phyloP scores from a whole-genome alignment of 192 early-diverging fungal genomes.

The Gigaspora rosea region DNA sequence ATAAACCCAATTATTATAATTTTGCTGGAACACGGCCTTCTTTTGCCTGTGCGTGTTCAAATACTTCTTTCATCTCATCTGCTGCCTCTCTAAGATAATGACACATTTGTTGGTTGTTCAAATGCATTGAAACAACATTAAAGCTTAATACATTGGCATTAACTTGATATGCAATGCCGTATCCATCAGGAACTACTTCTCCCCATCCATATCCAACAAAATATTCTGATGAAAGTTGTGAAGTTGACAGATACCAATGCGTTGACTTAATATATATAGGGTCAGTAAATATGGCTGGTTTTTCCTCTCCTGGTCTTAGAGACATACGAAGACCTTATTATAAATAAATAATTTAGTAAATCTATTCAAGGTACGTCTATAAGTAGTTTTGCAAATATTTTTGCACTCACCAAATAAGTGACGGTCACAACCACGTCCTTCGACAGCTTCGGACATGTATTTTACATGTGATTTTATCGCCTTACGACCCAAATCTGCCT shows the following conservation, averaged over 20 bases:
- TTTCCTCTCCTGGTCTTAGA: slow-evolving; percentile 70
- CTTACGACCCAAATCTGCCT: slow-evolving; percentile 69
- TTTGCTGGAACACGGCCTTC: slow-evolving; percentile 60
- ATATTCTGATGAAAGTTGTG: slow-evolving; percentile 87
- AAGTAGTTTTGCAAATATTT: neutral
- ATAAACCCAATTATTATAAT: slow-evolving; percentile 47
- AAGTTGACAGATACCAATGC: slow-evolving; percentile 93
- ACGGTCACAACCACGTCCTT: slow-evolving; percentile 88
- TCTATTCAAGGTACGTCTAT: neutral
- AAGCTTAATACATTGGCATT: slow-evolving; percentile 82
- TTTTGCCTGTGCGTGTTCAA: slow-evolving; percentile 63
- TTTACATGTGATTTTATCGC: slow-evolving; percentile 77
- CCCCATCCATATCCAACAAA: slow-evolving; percentile 94
- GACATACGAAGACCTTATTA: slow-evolving; percentile 71
- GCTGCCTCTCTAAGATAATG: slow-evolving; percentile 87
- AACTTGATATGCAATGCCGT: slow-evolving; percentile 93
- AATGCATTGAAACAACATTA: slow-evolving; percentile 76
- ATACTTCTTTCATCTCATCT: slow-evolving; percentile 78
- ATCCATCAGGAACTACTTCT: slow-evolving; percentile 86
- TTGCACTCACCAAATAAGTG: slow-evolving; percentile 70
- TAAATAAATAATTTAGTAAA: slow-evolving; percentile 2
- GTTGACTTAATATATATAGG: slow-evolving; percentile 75
- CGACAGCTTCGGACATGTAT: slow-evolving; percentile 80
- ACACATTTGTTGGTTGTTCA: slow-evolving; percentile 65
- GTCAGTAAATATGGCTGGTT: slow-evolving; percentile 86